Conservation (phyloP, 179 eudicot species). For the Silene noctiflora region DNA sequence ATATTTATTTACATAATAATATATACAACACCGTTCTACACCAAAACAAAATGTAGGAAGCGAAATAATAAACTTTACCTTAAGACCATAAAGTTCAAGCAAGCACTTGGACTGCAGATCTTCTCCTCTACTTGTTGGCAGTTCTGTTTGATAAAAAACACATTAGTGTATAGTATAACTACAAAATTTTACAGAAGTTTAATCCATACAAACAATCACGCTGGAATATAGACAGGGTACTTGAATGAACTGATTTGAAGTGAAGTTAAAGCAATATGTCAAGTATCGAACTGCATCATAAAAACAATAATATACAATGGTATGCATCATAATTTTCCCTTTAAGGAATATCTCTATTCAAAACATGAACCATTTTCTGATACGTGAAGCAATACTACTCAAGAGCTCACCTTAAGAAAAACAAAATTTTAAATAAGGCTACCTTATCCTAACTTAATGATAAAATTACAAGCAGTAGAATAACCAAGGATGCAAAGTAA, state of each 20-base stretch:
- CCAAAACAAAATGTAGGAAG: background rate
- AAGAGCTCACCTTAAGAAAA: background rate
- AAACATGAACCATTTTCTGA: background rate
- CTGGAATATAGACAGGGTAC: background rate
- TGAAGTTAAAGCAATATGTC: background rate
- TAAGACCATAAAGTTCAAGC: slow-evolving; percentile 97
- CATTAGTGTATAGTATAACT: slow-evolving; percentile 23
- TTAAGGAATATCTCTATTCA: background rate
- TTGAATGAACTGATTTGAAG: background rate
- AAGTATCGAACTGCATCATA: slow-evolving; percentile 6
- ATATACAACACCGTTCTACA: background rate
- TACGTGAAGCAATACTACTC: background rate
- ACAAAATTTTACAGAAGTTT: slow-evolving; percentile 2
- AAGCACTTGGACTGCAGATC: slow-evolving; percentile 92
- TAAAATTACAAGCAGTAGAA: background rate
- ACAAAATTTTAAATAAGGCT: background rate
- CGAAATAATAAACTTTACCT: slow-evolving; percentile 47
- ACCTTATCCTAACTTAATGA: background rate
- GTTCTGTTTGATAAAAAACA: slow-evolving; percentile 51
- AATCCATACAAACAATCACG: background rate
- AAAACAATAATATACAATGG: background rate
- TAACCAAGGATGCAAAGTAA: background rate
- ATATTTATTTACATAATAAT: background rate
- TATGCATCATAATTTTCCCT: background rate
- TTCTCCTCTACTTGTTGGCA: slow-evolving; percentile 94